Base-by-base conservation (phyloP, 2,329 filamentous ascomycete species). In the Curvularia spicifera region DNA sequence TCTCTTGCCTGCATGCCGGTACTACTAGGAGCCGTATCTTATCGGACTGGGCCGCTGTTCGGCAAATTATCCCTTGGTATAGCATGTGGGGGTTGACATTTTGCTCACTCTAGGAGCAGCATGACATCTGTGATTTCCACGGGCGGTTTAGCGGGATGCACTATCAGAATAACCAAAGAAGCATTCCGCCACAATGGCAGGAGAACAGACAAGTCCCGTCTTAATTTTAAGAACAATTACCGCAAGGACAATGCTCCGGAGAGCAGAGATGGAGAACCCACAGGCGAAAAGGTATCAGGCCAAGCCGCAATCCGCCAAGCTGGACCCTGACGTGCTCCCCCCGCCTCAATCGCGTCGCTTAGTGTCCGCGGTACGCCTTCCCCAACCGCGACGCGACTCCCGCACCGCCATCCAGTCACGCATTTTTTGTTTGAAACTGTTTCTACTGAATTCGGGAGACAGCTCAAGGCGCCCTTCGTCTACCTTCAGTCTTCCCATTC, bases 361-460 rank as follows among this genome's bases (percentile, higher is more conserved):
- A 57, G 53, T 51, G 57, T 47, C 45, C 33, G 33, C 45, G 39
- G 44, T 68, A 60, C 57, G 42, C 62, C 59, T 60, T 63, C 55
- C 58, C 59, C 61, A 65, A 64, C 64, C 59, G 46, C 56, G 59
- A 64, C 68, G 68, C 67, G 67, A 64, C 68, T 40, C 29, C 49
- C 57, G 56, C 62, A 64, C 67, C 63, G 68, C 61, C 57, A 52
- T 40, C 50, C 26, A 49, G 43, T 47, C 43, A 35, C 39, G 39
- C 35, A 18, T 44, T 55, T 56, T 20, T 54, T 24, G 43, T 57
- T 50, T 45, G 18, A 18, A 35, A 31, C 50, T n/a, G 12, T 55
- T 35, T 58, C 45, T 54, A 48, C 37, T 1, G 12, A 39, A 24
- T 8, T 40, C 51, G 47, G 39, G 50, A 52, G 20, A 29, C 42